Percentiles rank a stretch among this genome's conserved stretches.
phyloP scores from a whole-genome alignment of 768 basidiomycete genomes.

The Leccinellum luteum region DNA sequence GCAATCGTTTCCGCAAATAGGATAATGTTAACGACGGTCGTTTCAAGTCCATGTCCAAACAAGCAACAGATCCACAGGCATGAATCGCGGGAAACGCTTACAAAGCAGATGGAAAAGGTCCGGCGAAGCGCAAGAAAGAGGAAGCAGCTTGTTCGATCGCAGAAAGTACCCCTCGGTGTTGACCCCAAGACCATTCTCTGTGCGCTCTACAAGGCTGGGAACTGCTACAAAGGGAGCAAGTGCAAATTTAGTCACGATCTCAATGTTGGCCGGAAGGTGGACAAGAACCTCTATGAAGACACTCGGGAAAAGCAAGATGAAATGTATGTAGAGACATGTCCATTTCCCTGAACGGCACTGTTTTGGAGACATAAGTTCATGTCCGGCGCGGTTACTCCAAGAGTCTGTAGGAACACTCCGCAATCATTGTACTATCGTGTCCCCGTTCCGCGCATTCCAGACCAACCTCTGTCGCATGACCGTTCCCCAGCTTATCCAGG shows the following conservation, averaged over 20 bases:
- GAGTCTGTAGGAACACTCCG: not conserved
- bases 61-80: conserved; percentile 86
- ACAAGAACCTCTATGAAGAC: conserved; percentile 95
- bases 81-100: conserved; percentile 75
- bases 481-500: conserved; percentile 63
- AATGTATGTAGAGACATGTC: conserved; percentile 45
- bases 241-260: conserved; percentile 98
- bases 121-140: conserved; percentile 79
- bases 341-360: not conserved
- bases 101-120: conserved; percentile 84
- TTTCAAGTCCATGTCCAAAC: too few species aligned
- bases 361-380: too few species aligned
- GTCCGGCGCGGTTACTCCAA: not conserved
- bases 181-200: conserved; percentile 96
- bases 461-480: conserved; percentile 2
- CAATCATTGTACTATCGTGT: not conserved
- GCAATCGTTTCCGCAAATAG: conserved; percentile 26
- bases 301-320: conserved; percentile 73
- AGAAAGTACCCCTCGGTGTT: conserved; percentile 92
- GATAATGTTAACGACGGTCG: conserved; percentile 9
- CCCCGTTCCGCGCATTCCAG: conserved; percentile 12
- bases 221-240: conserved; percentile 90
- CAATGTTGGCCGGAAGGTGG: conserved; percentile 85
- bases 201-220: conserved; percentile 87
- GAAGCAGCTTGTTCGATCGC: conserved; percentile 75